These are phyloP conservation scores for Penicillium olsonii DNA, from an alignment of 2,329 filamentous ascomycete species.

Conservation along the genomic window DNA sequence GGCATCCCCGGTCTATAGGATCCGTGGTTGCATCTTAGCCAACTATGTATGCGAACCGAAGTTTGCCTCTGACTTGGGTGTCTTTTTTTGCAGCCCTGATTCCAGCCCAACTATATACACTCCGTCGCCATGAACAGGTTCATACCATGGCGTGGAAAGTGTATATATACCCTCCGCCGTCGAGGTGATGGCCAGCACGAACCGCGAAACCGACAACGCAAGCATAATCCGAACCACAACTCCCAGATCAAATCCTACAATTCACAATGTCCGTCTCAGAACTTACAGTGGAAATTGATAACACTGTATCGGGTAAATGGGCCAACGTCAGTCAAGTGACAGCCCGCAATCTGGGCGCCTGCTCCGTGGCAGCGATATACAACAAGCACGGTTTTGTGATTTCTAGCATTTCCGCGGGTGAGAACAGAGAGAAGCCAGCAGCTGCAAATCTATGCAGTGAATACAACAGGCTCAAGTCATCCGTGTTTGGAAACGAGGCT, in stretches of 20 bases:
- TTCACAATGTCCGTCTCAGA: background rate
- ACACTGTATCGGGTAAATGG: background rate
- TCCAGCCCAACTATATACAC: slow-evolving; percentile 3
- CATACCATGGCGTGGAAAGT: too few relatives aligned
- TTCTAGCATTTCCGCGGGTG: background rate
- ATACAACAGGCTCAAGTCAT: background rate
- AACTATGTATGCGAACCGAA: background rate
- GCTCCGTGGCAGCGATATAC: background rate
- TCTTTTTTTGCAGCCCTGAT: slow-evolving; percentile 1
- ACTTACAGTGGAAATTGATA: background rate
- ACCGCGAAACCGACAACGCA: background rate
- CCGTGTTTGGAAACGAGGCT: background rate
- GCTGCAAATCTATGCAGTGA: background rate
- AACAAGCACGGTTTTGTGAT: slow-evolving; percentile 1
- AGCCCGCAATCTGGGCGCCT: background rate
- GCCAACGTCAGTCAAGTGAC: background rate
- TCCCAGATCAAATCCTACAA: too few relatives aligned
- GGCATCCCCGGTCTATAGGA: background rate
- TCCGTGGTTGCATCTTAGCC: slow-evolving; percentile 4
- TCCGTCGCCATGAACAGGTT: too few relatives aligned
- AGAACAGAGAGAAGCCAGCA: background rate
- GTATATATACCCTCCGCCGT: background rate
- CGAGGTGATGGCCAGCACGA: background rate
- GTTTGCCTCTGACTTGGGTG: background rate
- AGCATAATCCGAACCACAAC: background rate